Percentiles rank a stretch among this genome's conserved stretches.
Conservation (phyloP, 2,329 filamentous ascomycete genomes). For the Coniochaeta ligniaria region DNA sequence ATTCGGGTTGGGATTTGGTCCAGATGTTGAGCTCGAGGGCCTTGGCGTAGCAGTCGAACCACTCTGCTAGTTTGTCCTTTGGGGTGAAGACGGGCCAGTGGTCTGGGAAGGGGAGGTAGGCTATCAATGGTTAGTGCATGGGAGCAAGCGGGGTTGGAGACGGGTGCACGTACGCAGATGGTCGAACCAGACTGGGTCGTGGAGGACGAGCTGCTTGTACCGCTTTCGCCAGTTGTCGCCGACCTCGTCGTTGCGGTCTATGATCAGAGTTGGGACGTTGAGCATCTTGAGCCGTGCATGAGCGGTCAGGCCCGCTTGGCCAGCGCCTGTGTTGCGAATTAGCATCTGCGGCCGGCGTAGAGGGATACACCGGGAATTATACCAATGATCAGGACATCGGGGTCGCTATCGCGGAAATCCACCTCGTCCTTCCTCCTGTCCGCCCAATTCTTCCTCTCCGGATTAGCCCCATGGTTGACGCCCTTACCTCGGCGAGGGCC, state of each 20-base stretch:
- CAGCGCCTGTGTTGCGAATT: constrained; percentile 32
- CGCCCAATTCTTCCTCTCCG: constrained; percentile 43
- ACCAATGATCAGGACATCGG: constrained; percentile 50
- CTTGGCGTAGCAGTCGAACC: constrained; percentile 55
- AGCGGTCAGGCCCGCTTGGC: constrained; percentile 45
- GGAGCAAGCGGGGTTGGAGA: background rate
- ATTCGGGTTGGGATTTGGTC: constrained; percentile 40
- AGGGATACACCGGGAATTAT: constrained; percentile 5
- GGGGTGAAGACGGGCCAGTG: constrained; percentile 61
- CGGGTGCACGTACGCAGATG: constrained; percentile 30
- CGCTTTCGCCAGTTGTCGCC: constrained; percentile 55
- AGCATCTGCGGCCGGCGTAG: background rate
- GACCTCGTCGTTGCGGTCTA: constrained; percentile 42
- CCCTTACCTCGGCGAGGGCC: constrained; percentile 36
- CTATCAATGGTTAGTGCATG: background rate
- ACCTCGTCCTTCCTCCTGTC: constrained; percentile 37
- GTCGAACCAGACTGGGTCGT: constrained; percentile 55
- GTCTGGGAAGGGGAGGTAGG: constrained; percentile 53
- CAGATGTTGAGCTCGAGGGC: constrained; percentile 59
- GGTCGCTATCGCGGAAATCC: constrained; percentile 39
- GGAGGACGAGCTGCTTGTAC: constrained; percentile 50
- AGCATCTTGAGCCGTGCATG: constrained; percentile 50
- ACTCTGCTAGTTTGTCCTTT: constrained; percentile 60
- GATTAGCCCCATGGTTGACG: constrained; percentile 36
- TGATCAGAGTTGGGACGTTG: constrained; percentile 39